A percentile compares a stretch with the other conserved stretches of the same genome.
Conservation (phyloP, 2,329 filamentous ascomycete species). For the Gliomastix tumulicola region DNA sequence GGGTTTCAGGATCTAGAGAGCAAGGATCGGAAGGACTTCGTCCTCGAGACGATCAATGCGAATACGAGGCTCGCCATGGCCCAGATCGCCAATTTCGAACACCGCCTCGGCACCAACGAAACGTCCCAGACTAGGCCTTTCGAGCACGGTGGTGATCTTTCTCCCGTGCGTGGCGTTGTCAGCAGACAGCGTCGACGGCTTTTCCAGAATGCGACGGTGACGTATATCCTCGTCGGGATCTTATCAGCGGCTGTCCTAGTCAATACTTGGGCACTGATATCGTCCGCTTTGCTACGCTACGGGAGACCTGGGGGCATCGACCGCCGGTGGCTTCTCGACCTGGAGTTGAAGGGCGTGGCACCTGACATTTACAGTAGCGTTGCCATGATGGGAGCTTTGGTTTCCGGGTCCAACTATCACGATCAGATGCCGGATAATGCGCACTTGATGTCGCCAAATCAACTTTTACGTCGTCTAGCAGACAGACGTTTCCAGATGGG, state of each 20-base stretch:
- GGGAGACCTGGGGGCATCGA: no score
- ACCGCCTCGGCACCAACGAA: no score
- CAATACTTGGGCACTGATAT: neutral
- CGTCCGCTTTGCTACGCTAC: neutral
- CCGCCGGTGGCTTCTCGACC: neutral
- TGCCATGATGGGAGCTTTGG: neutral
- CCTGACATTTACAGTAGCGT: neutral
- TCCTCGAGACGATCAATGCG: no score
- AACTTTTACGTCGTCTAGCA: neutral
- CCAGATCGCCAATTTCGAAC: no score
- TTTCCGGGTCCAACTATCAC: neutral
- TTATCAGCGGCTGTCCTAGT: neutral
- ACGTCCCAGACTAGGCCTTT: no score
- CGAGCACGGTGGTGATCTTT: no score
- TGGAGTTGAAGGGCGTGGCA: neutral
- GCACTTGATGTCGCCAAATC: neutral
- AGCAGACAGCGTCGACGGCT: no score
- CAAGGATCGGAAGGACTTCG: no score
- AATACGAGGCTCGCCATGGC: no score
- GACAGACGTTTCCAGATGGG: neutral
- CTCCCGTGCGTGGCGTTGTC: no score
- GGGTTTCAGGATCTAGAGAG: no score
- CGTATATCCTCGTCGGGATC: neutral
- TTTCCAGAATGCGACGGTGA: neutral
- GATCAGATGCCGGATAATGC: neutral